These are phyloP conservation scores for Mycena vitilis DNA, from an alignment of 768 basidiomycete species.

Conservation along the genomic window DNA sequence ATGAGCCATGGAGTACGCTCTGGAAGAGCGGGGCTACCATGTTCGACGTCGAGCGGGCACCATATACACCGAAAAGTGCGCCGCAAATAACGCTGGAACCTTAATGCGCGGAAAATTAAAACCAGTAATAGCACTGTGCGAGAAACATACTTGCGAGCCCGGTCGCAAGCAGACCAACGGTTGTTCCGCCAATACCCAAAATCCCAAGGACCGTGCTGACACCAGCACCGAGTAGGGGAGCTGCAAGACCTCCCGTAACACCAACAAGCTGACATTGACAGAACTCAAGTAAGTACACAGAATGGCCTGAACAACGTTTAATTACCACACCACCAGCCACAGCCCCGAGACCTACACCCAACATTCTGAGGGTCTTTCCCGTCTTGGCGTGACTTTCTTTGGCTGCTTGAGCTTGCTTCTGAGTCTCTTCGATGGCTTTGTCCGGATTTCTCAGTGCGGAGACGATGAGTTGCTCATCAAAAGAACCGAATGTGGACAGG, in stretches of 20 bases:
- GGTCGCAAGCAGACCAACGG: slow-evolving; percentile 61
- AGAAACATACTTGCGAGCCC: slow-evolving; percentile 53
- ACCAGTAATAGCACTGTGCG: not conserved
- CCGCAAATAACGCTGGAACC: slow-evolving; percentile 67
- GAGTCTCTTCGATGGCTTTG: slow-evolving; percentile 55
- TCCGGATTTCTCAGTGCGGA: slow-evolving; percentile 62
- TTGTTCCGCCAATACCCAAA: slow-evolving; percentile 65
- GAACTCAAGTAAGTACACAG: not conserved
- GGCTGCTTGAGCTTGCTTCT: slow-evolving; percentile 53
- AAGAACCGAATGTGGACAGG: slow-evolving; percentile 49
- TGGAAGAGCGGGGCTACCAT: slow-evolving; percentile 44
- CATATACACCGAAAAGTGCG: slow-evolving; percentile 69
- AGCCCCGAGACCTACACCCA: slow-evolving; percentile 64
- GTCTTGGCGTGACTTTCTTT: slow-evolving; percentile 55
- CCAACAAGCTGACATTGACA: slow-evolving; percentile 51
- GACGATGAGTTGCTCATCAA: slow-evolving; percentile 59
- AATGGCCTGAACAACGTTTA: not conserved
- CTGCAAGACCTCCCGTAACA: slow-evolving; percentile 69
- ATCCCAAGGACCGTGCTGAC: slow-evolving; percentile 60
- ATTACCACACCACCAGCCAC: slow-evolving; percentile 61
- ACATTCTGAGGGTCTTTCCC: slow-evolving; percentile 53
- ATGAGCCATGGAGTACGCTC: no score
- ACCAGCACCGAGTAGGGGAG: slow-evolving; percentile 68
- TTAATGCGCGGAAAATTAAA: not conserved
- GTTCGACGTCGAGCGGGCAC: slow-evolving; percentile 58